Conservation (phyloP, 495 filamentous ascomycete species). For the Neurospora pannonica region DNA sequence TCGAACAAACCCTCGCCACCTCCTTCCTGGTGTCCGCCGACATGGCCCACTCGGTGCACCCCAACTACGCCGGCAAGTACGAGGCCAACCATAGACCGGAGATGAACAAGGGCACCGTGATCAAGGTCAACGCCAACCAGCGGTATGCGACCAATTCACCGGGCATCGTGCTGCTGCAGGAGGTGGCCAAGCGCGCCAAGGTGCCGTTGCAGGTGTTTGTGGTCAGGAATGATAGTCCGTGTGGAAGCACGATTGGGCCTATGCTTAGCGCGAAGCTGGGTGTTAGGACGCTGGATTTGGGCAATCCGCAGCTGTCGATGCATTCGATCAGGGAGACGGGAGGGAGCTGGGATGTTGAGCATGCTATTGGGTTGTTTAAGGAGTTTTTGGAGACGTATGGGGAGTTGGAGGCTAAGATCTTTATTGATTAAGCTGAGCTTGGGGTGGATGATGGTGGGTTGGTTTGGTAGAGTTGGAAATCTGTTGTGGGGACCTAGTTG, state of each 20-base stretch:
- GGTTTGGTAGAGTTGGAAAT: background rate
- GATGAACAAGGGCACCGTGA: conserved; percentile 91
- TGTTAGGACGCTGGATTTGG: conserved; percentile 79
- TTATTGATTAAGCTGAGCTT: conserved; percentile 51
- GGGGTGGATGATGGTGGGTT: background rate
- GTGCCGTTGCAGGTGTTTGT: conserved; percentile 94
- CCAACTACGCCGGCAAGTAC: conserved; percentile 88
- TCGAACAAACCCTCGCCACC: conserved; percentile 85
- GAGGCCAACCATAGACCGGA: conserved; percentile 82
- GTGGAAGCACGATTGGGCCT: conserved; percentile 92
- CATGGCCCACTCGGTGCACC: conserved; percentile 92
- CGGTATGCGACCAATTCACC: conserved; percentile 94
- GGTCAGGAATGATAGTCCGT: conserved; percentile 87
- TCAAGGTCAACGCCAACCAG: conserved; percentile 97
- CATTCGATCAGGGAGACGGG: conserved; percentile 92
- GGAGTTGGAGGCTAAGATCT: conserved; percentile 67
- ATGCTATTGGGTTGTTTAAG: conserved; percentile 78
- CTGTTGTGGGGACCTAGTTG: background rate
- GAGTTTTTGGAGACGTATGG: conserved; percentile 79
- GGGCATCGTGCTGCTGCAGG: conserved; percentile 85
- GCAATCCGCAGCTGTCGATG: conserved; percentile 95
- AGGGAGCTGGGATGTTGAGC: conserved; percentile 77
- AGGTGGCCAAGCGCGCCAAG: conserved; percentile 56
- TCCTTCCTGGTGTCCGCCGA: conserved; percentile 95
- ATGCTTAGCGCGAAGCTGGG: conserved; percentile 84